Evolutionary conservation across 129 eudicot genomes (phyloP).

Genomic region (Tagetes erecta): DNA sequence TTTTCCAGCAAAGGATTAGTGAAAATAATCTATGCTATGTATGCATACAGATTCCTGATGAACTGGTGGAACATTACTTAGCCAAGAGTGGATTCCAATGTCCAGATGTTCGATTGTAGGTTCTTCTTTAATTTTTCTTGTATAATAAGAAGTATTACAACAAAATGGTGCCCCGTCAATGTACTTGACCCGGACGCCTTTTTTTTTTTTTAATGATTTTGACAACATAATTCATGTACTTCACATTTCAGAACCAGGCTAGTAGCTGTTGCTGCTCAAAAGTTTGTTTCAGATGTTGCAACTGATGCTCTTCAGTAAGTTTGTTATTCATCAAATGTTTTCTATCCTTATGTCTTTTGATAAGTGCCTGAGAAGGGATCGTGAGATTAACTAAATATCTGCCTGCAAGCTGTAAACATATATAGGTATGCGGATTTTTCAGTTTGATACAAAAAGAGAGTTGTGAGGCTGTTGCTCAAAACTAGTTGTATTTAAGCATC

Average conservation of each 20-base stretch:
- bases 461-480: no score
- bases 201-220: neutral
- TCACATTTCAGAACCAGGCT: conserved; percentile 62
- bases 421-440: no score
- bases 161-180: no score
- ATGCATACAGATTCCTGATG: conserved; percentile 76
- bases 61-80: conserved; percentile 88
- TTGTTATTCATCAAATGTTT: neutral
- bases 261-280: conserved; percentile 96
- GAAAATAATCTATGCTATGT: neutral
- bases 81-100: conserved; percentile 95
- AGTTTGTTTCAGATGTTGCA: conserved; percentile 79
- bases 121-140: conserved; percentile 1
- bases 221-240: neutral
- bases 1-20: neutral
- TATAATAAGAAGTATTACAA: no score
- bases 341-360: neutral
- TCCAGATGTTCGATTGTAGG: conserved; percentile 92
- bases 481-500: no score
- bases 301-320: conserved; percentile 90
- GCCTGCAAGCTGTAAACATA: no score
- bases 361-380: neutral
- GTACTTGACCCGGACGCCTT: no score
- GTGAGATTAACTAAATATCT: neutral
- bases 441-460: no score